Percentiles rank a stretch among this genome's conserved stretches.
Conservation (phyloP, 2,329 filamentous ascomycete species). For the Aspergillus neotritici region DNA sequence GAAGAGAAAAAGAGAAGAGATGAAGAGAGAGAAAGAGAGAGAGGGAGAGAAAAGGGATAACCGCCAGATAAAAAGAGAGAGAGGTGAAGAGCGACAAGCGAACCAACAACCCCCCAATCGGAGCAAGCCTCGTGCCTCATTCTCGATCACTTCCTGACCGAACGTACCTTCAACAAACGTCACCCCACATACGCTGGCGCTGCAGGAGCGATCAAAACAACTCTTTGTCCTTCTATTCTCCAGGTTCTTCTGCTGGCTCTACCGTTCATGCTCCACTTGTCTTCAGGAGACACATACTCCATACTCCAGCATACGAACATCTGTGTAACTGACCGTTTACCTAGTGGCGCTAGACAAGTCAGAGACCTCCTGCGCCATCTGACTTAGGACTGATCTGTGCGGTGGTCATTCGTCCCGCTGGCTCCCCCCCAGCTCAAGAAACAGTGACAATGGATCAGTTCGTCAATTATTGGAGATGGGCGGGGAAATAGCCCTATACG, state of each 20-base stretch:
- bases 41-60: background rate
- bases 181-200: conserved; percentile 7
- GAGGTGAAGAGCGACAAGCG: background rate
- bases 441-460: too few relatives aligned
- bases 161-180: background rate
- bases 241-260: background rate
- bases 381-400: background rate
- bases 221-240: background rate
- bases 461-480: too few relatives aligned
- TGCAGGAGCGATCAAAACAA: conserved; percentile 12
- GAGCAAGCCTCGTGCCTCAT: too few relatives aligned
- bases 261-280: background rate
- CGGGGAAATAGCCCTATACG: too few relatives aligned
- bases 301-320: too few relatives aligned
- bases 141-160: too few relatives aligned
- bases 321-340: conserved; percentile 7
- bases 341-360: conserved; percentile 18
- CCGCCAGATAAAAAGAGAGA: background rate
- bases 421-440: too few relatives aligned
- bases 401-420: too few relatives aligned
- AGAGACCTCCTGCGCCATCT: conserved; percentile 5
- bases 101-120: background rate
- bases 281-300: too few relatives aligned
- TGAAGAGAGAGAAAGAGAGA: conserved; percentile 2
- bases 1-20: background rate